phyloP scores from a whole-genome alignment of 1,139 yeast species.

The Yamadazyma spencermartinsiae region DNA sequence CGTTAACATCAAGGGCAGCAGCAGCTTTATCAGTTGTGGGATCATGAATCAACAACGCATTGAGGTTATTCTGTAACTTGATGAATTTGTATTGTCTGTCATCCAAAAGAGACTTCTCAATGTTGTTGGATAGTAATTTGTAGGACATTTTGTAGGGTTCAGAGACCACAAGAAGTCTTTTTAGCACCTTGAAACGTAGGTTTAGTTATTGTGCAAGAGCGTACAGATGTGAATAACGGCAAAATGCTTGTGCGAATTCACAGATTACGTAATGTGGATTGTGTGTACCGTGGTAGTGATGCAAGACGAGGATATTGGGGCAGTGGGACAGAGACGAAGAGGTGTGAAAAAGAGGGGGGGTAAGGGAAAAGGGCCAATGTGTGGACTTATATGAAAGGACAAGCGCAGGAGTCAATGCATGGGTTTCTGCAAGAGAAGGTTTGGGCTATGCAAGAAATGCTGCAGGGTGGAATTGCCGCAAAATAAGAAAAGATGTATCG shows the following conservation, averaged over 20 bases:
- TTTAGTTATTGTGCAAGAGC: neutral
- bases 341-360: too few species aligned
- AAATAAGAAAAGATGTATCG: too few species aligned
- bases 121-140: slow-evolving; percentile 15
- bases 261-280: too few species aligned
- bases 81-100: slow-evolving; percentile 73
- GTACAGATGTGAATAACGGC: neutral
- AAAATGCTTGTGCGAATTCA: too few species aligned
- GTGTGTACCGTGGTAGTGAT: neutral
- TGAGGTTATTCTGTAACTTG: slow-evolving; percentile 64
- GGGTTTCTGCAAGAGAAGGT: too few species aligned
- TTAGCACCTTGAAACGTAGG: too few species aligned
- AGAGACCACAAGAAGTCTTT: too few species aligned
- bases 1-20: slow-evolving; percentile 89
- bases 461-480: too few species aligned
- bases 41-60: slow-evolving; percentile 78
- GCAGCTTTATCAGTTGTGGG: slow-evolving; percentile 88
- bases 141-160: slow-evolving; percentile 7
- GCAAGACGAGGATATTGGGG: neutral
- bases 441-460: too few species aligned
- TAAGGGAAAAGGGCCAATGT: too few species aligned
- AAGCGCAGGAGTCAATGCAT: too few species aligned
- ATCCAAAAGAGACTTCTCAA: slow-evolving; percentile 68
- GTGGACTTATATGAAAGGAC: too few species aligned
- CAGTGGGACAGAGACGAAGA: neutral